Evolutionary conservation across 78 protist genomes (phyloP).

Genomic region (Capsaspora owczarzaki): DNA sequence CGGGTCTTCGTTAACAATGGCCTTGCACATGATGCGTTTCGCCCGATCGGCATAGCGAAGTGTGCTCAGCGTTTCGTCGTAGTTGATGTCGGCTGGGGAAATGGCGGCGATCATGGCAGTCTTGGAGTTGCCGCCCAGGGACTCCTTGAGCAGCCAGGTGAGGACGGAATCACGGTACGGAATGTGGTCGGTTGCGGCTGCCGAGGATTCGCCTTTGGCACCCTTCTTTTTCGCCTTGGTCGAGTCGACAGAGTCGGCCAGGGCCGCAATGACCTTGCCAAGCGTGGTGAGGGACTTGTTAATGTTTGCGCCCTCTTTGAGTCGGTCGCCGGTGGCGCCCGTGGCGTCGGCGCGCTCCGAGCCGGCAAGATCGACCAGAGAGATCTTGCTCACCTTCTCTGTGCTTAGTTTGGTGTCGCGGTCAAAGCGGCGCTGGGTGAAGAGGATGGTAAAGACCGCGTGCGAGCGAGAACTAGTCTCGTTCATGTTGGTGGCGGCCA

Average conservation of each 20-base stretch:
- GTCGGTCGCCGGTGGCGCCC: constrained; percentile 47
- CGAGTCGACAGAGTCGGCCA: constrained; percentile 17
- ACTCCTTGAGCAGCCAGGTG: constrained; percentile 55
- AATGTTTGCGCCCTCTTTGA: constrained; percentile 46
- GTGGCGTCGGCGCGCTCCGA: constrained; percentile 50
- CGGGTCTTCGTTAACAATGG: constrained; percentile 11
- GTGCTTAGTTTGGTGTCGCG: background rate
- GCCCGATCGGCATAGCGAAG: constrained; percentile 85
- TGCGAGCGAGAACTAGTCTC: constrained; percentile 71
- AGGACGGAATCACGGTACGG: constrained; percentile 91
- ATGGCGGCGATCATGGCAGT: constrained; percentile 62
- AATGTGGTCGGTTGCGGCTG: constrained; percentile 14
- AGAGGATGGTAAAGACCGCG: constrained; percentile 69
- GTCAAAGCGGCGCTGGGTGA: constrained; percentile 20
- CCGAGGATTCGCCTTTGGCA: background rate
- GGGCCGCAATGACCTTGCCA: constrained; percentile 46
- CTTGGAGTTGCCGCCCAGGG: constrained; percentile 58
- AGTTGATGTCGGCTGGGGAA: constrained; percentile 58
- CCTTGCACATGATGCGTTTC: constrained; percentile 73
- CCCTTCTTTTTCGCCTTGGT: background rate
- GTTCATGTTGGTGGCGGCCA: constrained; percentile 82
- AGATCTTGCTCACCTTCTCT: constrained; percentile 44
- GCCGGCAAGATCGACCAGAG: constrained; percentile 51
- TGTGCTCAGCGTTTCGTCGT: constrained; percentile 80
- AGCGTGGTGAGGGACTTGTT: constrained; percentile 52